phyloP scores from a whole-genome alignment of 2,329 filamentous ascomycete species.

The Fusarium musae region DNA sequence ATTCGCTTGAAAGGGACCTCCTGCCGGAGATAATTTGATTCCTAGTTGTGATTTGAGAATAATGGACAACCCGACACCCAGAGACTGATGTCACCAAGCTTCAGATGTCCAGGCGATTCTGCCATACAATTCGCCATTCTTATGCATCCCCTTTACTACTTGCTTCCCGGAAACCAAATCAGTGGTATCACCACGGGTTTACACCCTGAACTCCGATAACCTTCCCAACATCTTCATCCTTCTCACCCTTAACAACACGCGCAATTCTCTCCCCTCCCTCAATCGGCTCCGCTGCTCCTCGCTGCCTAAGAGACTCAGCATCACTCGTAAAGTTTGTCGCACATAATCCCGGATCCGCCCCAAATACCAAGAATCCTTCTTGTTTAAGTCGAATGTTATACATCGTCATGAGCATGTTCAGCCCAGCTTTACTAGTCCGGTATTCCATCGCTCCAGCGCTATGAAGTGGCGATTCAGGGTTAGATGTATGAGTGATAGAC shows the following conservation, averaged over 20 bases:
- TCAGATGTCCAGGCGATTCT: too few relatives aligned
- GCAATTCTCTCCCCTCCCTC: slow-evolving; percentile 4
- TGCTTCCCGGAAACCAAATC: rapidly evolving
- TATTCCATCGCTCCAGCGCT: neutral
- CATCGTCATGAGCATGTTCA: slow-evolving; percentile 18
- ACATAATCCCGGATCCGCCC: neutral
- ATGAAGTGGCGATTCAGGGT: neutral
- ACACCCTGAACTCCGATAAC: neutral
- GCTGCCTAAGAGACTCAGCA: neutral
- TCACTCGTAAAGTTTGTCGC: slow-evolving; percentile 7
- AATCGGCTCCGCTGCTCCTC: neutral
- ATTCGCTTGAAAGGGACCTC: rapidly evolving
- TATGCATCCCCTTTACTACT: rapidly evolving
- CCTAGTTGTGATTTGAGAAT: rapidly evolving
- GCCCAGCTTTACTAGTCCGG: slow-evolving; percentile 6
- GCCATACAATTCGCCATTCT: too few relatives aligned
- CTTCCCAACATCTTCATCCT: neutral
- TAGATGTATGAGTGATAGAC: neutral
- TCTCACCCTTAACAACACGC: neutral
- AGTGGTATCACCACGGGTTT: neutral
- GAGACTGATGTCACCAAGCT: too few relatives aligned
- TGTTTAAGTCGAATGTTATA: neutral
- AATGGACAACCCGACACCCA: rapidly evolving
- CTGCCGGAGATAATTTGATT: rapidly evolving
- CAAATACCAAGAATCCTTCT: slow-evolving; percentile 8